Evolutionary conservation across 2,329 filamentous ascomycete genomes (phyloP).

Genomic region (Pyrenophora teres): DNA sequence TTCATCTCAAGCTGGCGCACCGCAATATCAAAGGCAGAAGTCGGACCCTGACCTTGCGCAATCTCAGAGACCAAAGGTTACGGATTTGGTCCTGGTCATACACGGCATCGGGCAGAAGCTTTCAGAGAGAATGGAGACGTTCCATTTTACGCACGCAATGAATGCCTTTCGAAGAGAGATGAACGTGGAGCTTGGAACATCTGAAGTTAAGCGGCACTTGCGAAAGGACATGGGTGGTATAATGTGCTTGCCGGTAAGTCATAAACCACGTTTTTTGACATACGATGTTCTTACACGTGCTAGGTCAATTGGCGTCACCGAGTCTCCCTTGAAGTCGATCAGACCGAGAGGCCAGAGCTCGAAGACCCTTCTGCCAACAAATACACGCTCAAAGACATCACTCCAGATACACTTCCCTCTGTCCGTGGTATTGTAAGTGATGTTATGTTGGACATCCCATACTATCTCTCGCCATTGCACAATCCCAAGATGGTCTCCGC

Average conservation of each 20-base stretch:
- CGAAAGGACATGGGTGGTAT: constrained; percentile 81
- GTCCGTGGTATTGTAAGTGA: constrained; percentile 92
- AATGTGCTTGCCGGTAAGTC: constrained; percentile 77
- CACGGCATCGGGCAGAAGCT: constrained; percentile 98
- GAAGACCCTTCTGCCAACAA: constrained; percentile 64
- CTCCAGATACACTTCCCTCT: constrained; percentile 84
- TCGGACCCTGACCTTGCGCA: constrained; percentile 64
- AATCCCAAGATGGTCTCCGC: constrained; percentile 94
- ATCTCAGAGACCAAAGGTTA: constrained; percentile 72
- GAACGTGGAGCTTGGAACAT: constrained; percentile 78
- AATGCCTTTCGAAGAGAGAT: constrained; percentile 86
- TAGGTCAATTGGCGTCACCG: constrained; percentile 87
- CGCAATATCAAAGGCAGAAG: constrained; percentile 47
- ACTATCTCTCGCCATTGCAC: constrained; percentile 89
- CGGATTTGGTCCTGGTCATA: constrained; percentile 86
- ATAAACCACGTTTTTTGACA: not conserved
- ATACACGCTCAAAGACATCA: constrained; percentile 83
- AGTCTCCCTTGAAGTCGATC: constrained; percentile 81
- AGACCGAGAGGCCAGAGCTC: constrained; percentile 56
- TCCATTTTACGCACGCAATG: constrained; percentile 95
- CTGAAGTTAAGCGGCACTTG: constrained; percentile 74
- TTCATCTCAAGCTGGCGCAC: constrained; percentile 50
- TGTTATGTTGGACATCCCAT: constrained; percentile 97
- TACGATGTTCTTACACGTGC: constrained; percentile 13
- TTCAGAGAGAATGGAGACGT: constrained; percentile 91